These are phyloP conservation scores for Pichia thaimueangensis DNA, from an alignment of 805 yeast species.

Conservation along the genomic window DNA sequence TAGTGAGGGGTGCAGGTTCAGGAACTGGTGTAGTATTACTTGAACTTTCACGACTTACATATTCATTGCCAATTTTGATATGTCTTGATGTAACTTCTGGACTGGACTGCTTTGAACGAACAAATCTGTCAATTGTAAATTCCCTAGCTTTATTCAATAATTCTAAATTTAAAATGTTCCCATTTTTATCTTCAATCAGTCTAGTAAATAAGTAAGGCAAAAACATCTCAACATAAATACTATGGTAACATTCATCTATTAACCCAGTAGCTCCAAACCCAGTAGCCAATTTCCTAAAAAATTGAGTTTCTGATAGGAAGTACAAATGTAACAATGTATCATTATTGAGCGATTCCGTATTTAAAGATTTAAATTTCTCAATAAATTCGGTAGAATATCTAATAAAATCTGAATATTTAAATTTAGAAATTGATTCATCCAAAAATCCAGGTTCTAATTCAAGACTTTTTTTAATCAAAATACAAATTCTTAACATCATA, in stretches of 20 bases:
- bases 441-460: constrained; percentile 41
- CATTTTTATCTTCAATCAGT: constrained; percentile 1
- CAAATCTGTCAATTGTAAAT: not conserved
- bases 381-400: constrained; percentile 31
- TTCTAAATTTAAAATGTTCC: not conserved
- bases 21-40: not conserved
- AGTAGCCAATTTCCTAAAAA: constrained; percentile 64
- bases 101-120: constrained; percentile 3
- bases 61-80: not conserved
- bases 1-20: not conserved
- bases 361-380: constrained; percentile 29
- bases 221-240: constrained; percentile 50
- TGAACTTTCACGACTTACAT: not conserved
- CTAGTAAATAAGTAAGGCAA: constrained; percentile 17
- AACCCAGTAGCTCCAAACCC: constrained; percentile 75
- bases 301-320: constrained; percentile 45
- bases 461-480: constrained; percentile 41
- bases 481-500: constrained; percentile 46
- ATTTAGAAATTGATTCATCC: constrained; percentile 43
- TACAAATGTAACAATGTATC: constrained; percentile 35
- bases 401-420: constrained; percentile 40
- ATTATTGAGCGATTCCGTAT: constrained; percentile 28
- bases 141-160: not conserved
- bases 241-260: constrained; percentile 66
- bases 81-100: not conserved